A percentile compares a stretch with the other conserved stretches of the same genome.
Evolutionary conservation across 208 protist genomes (phyloP).

Genomic region (Trypanosoma avium): DNA sequence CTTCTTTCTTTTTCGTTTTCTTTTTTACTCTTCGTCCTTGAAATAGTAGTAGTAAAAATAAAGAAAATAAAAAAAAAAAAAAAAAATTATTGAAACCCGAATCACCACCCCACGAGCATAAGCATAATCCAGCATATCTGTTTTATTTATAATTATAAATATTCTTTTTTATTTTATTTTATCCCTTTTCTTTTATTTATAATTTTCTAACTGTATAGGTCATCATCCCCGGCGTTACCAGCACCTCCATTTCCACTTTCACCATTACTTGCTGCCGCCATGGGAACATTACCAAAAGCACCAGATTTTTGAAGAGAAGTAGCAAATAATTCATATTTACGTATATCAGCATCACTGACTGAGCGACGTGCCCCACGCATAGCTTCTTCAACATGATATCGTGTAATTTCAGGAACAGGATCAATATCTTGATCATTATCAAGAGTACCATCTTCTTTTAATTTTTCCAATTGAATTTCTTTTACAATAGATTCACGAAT

Average conservation of each 20-base stretch:
- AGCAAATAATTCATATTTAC: slow-evolving; percentile 93
- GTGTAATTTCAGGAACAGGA: slow-evolving; percentile 89
- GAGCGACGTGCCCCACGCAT: slow-evolving; percentile 88
- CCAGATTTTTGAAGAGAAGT: slow-evolving; percentile 77
- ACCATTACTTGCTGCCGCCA: slow-evolving; percentile 11
- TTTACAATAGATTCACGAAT: slow-evolving; percentile 92
- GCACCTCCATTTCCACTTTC: slow-evolving; percentile 10
- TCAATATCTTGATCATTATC: slow-evolving; percentile 80
- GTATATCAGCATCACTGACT: slow-evolving; percentile 92
- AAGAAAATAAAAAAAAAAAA: too few species aligned
- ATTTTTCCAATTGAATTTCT: slow-evolving; percentile 81
- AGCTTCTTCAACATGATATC: slow-evolving; percentile 91
- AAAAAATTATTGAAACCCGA: too few species aligned
- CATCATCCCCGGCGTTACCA: slow-evolving; percentile 25
- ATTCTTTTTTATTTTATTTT: neutral
- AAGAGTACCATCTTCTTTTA: slow-evolving; percentile 52
- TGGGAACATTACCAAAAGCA: slow-evolving; percentile 50
- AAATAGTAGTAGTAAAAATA: too few species aligned
- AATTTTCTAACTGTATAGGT: slow-evolving; percentile 34
- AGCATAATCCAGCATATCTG: too few species aligned
- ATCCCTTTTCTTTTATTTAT: too few species aligned
- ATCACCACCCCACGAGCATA: too few species aligned
- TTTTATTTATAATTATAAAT: slow-evolving; percentile 41
- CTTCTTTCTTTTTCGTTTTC: neutral
- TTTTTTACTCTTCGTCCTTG: too few species aligned